Evolutionary conservation across 179 eudicot species (phyloP).

Genomic region (Silene vulgaris): DNA sequence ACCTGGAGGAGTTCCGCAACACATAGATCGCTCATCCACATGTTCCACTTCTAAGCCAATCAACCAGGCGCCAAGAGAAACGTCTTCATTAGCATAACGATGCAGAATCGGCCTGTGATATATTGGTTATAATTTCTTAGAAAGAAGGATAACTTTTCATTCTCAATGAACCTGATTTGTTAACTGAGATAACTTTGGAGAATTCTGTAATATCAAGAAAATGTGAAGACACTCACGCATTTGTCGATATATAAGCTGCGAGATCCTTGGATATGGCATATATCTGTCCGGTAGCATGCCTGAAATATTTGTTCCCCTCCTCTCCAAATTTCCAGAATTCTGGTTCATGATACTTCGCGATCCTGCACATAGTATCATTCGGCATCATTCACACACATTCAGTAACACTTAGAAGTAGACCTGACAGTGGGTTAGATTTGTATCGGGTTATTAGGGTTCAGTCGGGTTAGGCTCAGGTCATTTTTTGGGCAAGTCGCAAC

Average conservation of each 20-base stretch:
- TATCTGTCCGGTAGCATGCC: slow-evolving; percentile 93
- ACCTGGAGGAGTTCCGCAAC: slow-evolving; percentile 95
- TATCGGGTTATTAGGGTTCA: background rate
- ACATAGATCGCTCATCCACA: slow-evolving; percentile 70
- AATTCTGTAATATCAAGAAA: background rate
- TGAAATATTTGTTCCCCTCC: slow-evolving; percentile 87
- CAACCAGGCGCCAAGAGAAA: slow-evolving; percentile 79
- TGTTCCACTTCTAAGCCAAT: slow-evolving; percentile 84
- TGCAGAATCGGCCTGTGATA: slow-evolving; percentile 61
- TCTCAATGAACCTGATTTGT: background rate
- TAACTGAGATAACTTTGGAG: background rate
- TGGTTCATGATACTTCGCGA: slow-evolving; percentile 80
- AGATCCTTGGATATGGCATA: slow-evolving; percentile 88
- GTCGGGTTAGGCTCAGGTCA: background rate
- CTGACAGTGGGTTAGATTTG: background rate
- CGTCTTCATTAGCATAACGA: slow-evolving; percentile 83
- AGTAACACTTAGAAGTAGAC: background rate
- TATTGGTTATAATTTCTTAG: background rate
- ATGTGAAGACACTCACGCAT: slow-evolving; percentile 43
- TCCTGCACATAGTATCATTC: slow-evolving; percentile 34
- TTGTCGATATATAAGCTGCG: slow-evolving; percentile 62
- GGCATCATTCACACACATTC: background rate
- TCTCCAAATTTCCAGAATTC: slow-evolving; percentile 96
- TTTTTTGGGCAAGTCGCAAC: background rate
- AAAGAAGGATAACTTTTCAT: background rate